Conservation (phyloP, 306 rosid species). For the Mimosa pudica region DNA sequence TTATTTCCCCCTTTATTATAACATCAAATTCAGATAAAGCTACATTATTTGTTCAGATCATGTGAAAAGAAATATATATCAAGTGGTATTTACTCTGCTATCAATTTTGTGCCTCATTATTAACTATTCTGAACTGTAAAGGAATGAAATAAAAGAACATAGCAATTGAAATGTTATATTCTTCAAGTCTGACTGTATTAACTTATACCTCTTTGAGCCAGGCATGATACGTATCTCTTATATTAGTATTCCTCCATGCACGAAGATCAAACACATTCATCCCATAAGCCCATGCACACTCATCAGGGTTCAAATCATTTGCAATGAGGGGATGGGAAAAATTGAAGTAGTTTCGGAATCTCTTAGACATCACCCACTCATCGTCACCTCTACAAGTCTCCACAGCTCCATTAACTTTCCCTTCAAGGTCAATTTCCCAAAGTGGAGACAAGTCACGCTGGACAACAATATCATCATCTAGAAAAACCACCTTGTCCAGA, state of each 20-base stretch:
- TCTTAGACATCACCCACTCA: conserved; percentile 61
- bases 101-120: conserved; percentile 1
- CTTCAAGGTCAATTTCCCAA: conserved; percentile 57
- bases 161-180: neutral
- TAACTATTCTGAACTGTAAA: neutral
- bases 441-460: conserved; percentile 57
- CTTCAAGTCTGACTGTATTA: conserved; percentile 11
- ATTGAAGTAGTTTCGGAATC: conserved; percentile 49
- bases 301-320: conserved; percentile 48
- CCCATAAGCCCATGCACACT: conserved; percentile 67
- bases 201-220: conserved; percentile 56
- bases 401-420: conserved; percentile 60
- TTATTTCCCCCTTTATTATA: neutral
- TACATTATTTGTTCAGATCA: neutral
- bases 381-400: conserved; percentile 62
- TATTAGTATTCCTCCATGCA: conserved; percentile 50
- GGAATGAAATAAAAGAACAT: conserved; percentile 9
- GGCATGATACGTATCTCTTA: conserved; percentile 48
- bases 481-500: conserved; percentile 82
- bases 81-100: neutral
- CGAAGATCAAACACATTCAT: conserved; percentile 56
- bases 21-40: neutral
- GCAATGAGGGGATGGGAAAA: conserved; percentile 49
- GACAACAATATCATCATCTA: conserved; percentile 52
- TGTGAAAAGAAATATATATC: neutral